phyloP scores from a whole-genome alignment of 768 basidiomycete species.

The Leccinum arenicola region DNA sequence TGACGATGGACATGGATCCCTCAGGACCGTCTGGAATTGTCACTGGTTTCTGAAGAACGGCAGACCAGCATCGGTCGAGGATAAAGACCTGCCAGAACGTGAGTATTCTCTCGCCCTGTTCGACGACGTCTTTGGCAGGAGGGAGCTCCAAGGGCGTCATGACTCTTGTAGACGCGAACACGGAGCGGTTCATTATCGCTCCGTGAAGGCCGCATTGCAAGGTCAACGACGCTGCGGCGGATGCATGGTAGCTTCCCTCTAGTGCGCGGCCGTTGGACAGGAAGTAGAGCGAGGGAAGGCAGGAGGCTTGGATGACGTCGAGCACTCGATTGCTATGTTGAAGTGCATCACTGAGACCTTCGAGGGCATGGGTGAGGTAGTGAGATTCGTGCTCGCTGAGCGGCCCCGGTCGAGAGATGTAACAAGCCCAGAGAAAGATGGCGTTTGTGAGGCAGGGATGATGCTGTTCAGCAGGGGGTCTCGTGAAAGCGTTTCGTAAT shows the following conservation, averaged over 20 bases:
- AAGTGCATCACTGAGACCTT: slow-evolving; percentile 62
- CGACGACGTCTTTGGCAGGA: slow-evolving; percentile 54
- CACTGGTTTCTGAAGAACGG: slow-evolving; percentile 63
- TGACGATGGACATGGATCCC: no score
- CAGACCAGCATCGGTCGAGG: slow-evolving; percentile 80
- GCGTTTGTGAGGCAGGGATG: slow-evolving; percentile 79
- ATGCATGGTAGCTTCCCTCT: slow-evolving; percentile 78
- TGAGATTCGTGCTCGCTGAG: slow-evolving; percentile 70
- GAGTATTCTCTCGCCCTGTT: slow-evolving; percentile 68
- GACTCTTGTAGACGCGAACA: slow-evolving; percentile 35
- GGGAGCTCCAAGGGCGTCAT: slow-evolving; percentile 45
- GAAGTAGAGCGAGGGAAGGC: slow-evolving; percentile 73
- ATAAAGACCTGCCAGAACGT: slow-evolving; percentile 85
- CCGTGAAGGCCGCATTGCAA: slow-evolving; percentile 71
- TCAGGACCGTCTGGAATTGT: slow-evolving; percentile 35
- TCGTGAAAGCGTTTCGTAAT: slow-evolving; percentile 57
- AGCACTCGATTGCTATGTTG: slow-evolving; percentile 51
- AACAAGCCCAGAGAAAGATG: slow-evolving; percentile 82
- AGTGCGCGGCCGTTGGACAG: slow-evolving; percentile 70
- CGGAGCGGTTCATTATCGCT: slow-evolving; percentile 32
- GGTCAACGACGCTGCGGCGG: slow-evolving; percentile 69
- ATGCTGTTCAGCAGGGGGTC: slow-evolving; percentile 51
- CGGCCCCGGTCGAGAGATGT: slow-evolving; percentile 68
- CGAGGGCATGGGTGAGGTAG: slow-evolving; percentile 63
- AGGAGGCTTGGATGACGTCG: slow-evolving; percentile 76